Evolutionary conservation across 768 basidiomycete genomes (phyloP).

Genomic region (Boletus reticuloceps): DNA sequence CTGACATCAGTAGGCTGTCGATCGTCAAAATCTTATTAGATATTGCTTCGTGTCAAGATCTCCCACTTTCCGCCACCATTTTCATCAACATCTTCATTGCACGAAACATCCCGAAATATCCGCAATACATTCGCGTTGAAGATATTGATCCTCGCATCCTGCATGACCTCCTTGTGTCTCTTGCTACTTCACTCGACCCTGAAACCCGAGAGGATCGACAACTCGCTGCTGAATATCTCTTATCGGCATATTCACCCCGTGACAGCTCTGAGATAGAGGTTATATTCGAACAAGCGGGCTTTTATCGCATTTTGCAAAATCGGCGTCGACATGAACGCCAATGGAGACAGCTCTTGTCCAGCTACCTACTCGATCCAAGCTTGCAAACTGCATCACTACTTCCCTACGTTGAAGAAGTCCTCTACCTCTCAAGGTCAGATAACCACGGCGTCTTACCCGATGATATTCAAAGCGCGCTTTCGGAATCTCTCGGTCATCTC

Average conservation of each 20-base stretch:
- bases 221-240: slow-evolving; percentile 88
- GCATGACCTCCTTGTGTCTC: slow-evolving; percentile 72
- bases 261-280: slow-evolving; percentile 63
- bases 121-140: slow-evolving; percentile 60
- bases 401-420: slow-evolving; percentile 58
- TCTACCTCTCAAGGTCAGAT: slow-evolving; percentile 43
- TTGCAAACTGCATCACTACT: slow-evolving; percentile 62
- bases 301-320: slow-evolving; percentile 85
- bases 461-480: slow-evolving; percentile 53
- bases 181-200: slow-evolving; percentile 71
- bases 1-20: slow-evolving; percentile 68
- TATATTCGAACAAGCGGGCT: slow-evolving; percentile 80
- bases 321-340: slow-evolving; percentile 73
- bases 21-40: slow-evolving; percentile 86
- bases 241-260: slow-evolving; percentile 88
- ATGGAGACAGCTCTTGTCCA: slow-evolving; percentile 73
- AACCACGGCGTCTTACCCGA: slow-evolving; percentile 53
- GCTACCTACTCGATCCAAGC: slow-evolving; percentile 74
- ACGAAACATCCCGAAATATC: slow-evolving; percentile 95
- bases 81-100: slow-evolving; percentile 96
- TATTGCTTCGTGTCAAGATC: slow-evolving; percentile 51
- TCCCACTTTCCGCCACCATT: slow-evolving; percentile 64
- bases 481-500: slow-evolving; percentile 61
- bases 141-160: slow-evolving; percentile 60
- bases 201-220: slow-evolving; percentile 92